Base-by-base conservation (phyloP, 768 basidiomycete genomes). In the Erythrobasidium yunnanense region DNA sequence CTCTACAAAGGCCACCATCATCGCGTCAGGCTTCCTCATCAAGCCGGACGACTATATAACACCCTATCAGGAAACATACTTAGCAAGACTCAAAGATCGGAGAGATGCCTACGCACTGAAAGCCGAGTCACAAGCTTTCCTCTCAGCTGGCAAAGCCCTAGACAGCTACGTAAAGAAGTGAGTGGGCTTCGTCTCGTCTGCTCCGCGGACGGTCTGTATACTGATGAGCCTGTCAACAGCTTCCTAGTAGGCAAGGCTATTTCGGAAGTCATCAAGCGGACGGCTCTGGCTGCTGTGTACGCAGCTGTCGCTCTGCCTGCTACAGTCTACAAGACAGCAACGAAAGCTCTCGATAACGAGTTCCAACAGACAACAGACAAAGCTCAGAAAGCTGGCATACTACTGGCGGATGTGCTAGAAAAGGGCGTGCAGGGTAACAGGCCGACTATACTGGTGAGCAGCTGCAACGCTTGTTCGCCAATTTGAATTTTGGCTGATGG, bases 331-430 rank as follows among this genome's bases (percentile, higher is more conserved):
- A 66, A 68, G 33, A 66, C 66, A 1, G 65, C 71, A 1, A 71
- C 70, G n/a, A 70, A 68, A 32, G 56, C 71, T 2, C 68, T 76
- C 11, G 75, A 75, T 32, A 70, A 69, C 30, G 74, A 72, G 25
- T 77, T 74, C 58, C 65, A 73, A 23, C 51, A 71, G 18, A 70
- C 74, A 52, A 71, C 70, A 69, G 79, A 81, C 66, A 73, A 77
- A 34, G 78, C 79, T 0, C 73, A 72, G 55, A 80, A 80, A 66
- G 80, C 80, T 0, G 80, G 79, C 7, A 57, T 75, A 6, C 62
- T 81, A 1, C 74, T 81, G 4, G 79, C 79, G 0, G 77, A 79
- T 38, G 77, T 80, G 17, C 71, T 81, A n/a, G 75, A 77, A 52
- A 77, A 79, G 49, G 62, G 75, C 22, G 76, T 79, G 0, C 80